Percentiles rank a stretch among this genome's conserved stretches.
Conservation (phyloP, 2,329 filamentous ascomycete genomes). For the Sclerotinia trifoliorum region DNA sequence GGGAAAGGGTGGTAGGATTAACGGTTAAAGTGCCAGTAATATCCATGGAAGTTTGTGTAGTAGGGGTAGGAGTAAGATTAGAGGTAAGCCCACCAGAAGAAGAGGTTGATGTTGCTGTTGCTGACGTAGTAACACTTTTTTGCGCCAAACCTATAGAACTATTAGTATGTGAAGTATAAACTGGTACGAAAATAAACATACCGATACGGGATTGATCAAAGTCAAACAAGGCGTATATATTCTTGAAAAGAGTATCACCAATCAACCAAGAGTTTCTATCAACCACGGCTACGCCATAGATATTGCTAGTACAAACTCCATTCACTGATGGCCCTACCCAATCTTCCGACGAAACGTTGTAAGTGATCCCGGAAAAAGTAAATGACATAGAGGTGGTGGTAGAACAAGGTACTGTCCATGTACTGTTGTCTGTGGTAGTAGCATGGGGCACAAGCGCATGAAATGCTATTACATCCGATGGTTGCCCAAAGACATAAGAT, state of each 20-base stretch:
- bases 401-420: conserved; percentile 72
- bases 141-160: conserved; percentile 16
- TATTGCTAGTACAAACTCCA: conserved; percentile 64
- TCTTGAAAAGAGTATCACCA: conserved; percentile 84
- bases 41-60: background rate
- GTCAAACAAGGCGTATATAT: conserved; percentile 85
- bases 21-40: background rate
- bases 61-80: background rate
- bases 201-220: conserved; percentile 65
- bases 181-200: conserved; percentile 39
- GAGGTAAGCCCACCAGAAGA: conserved; percentile 25
- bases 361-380: conserved; percentile 65
- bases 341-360: conserved; percentile 66
- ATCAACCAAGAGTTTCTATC: conserved; percentile 65
- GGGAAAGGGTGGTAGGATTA: background rate
- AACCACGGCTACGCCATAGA: conserved; percentile 70
- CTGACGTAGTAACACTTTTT: conserved; percentile 5
- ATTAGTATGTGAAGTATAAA: background rate
- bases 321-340: conserved; percentile 56
- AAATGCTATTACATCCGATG: conserved; percentile 62
- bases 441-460: conserved; percentile 64
- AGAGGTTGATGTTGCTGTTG: conserved; percentile 15
- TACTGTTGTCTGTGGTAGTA: conserved; percentile 54
- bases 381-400: conserved; percentile 61
- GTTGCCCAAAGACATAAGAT: conserved; percentile 72